Percentiles rank a stretch among this genome's conserved stretches.
These are phyloP conservation scores for Colletotrichum gigasporum DNA, from an alignment of 2,329 filamentous ascomycete genomes.

Conservation along the genomic window DNA sequence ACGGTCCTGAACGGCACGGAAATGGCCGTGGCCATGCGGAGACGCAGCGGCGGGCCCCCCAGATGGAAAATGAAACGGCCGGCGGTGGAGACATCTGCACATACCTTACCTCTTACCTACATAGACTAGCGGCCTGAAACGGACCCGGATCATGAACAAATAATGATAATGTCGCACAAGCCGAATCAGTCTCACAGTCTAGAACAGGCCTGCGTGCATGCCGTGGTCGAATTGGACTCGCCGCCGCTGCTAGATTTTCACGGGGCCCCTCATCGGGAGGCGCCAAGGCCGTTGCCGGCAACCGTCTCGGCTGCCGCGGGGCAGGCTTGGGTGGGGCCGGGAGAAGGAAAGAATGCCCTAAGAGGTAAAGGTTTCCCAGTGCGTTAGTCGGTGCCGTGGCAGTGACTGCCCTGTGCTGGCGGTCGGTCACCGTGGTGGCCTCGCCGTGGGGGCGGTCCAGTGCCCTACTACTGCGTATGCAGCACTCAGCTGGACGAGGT, in stretches of 20 bases:
- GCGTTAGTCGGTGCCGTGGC: conserved; percentile 7
- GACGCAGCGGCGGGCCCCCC: neutral
- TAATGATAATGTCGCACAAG: conserved; percentile 30
- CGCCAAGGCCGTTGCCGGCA: conserved; percentile 17
- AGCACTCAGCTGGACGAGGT: neutral
- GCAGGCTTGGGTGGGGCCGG: neutral
- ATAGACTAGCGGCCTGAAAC: conserved; percentile 2
- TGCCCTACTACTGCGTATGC: too few relatives aligned
- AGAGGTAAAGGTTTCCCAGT: neutral
- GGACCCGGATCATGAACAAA: neutral
- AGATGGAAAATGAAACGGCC: neutral
- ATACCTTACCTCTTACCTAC: neutral
- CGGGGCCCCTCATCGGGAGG: neutral
- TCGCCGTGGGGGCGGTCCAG: too few relatives aligned
- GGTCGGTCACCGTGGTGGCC: too few relatives aligned
- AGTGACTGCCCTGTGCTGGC: conserved; percentile 1
- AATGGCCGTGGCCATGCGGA: neutral
- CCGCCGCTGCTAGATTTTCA: neutral
- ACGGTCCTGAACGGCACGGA: neutral
- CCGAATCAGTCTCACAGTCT: neutral
- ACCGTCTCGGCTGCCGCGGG: conserved; percentile 17
- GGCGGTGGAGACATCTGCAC: neutral
- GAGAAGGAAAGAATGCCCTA: neutral
- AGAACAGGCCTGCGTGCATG: neutral
- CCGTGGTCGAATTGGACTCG: too few relatives aligned